Base-by-base conservation (phyloP, 768 basidiomycete genomes). In the Wakefieldia striispora region DNA sequence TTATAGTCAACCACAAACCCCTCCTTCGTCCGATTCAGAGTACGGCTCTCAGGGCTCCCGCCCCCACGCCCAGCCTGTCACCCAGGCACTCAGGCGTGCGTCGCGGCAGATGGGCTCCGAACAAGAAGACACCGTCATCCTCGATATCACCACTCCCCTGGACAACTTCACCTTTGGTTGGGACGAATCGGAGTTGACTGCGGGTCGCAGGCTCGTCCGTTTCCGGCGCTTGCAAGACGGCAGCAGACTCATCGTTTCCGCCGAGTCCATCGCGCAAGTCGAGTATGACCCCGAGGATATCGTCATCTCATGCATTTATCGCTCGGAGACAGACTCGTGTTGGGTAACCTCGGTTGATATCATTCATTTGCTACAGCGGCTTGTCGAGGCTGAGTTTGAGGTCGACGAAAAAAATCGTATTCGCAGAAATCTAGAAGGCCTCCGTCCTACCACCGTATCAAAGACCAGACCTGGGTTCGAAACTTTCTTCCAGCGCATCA, bases 341-440 rank as follows among this genome's bases (percentile, higher is more conserved):
- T 95, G 83, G 66, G 84, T 95, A 58, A 98, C 95, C 35, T 95
- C 92, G 0, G 95, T 97, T 58, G 95, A 98, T 66, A 86, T 95
- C 68, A 94, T 98, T 61, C 91, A 87, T 65, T 79, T 98, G 26
- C 81, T 98, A 45, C 92, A 97, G 71, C 78, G 79, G 2, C 71
- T 88, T 41, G 77, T 82, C 35, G 91, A 87, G 38, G 71, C 72
- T 3, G 77, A 86, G 43, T 95, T 97, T 62, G 85, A 84, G 26
- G 88, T 97, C 41, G 93, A 97, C 69, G 95, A 97, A 76, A 97
- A 95, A 78, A 97, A 97, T 62, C 78, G 95, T 45, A 95, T 97
- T 59, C 77, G 95, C 54, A 80, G 95, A 49, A 98, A 98, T 68
- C 74, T 99, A 26, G 95, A 99, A 67, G 91, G 90, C 21, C 87